Evolutionary conservation across 257 asterid species (phyloP).

Genomic region (Oldenlandia corymbosa): DNA sequence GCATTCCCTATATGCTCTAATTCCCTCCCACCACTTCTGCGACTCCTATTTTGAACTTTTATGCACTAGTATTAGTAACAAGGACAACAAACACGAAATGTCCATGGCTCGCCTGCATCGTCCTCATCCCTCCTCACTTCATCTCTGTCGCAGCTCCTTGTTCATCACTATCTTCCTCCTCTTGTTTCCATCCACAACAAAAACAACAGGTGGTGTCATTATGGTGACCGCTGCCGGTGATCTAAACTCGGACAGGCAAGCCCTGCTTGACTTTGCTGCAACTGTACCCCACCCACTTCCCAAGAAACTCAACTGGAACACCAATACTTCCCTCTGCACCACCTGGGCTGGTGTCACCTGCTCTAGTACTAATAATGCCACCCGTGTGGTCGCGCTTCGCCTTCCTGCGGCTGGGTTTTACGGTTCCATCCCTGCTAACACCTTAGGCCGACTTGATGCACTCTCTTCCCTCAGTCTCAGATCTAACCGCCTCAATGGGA

Average conservation of each 20-base stretch:
- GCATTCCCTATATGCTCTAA: no score
- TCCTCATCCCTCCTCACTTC: not conserved
- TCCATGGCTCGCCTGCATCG: not conserved
- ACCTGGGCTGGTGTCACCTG: constrained; percentile 68
- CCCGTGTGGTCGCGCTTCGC: constrained; percentile 52
- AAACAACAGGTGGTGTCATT: no score
- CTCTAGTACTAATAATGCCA: constrained; percentile 25
- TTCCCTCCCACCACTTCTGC: no score
- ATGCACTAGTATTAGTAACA: no score
- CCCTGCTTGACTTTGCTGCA: constrained; percentile 61
- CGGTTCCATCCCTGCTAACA: constrained; percentile 65
- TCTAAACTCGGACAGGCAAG: constrained; percentile 56
- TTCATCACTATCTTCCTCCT: constrained; percentile 5
- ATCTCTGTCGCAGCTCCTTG: constrained; percentile 16
- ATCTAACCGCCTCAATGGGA: constrained; percentile 46
- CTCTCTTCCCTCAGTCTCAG: constrained; percentile 65
- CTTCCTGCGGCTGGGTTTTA: constrained; percentile 59
- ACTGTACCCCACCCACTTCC: constrained; percentile 54
- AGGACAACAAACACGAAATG: no score
- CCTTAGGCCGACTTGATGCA: constrained; percentile 54
- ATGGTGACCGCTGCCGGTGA: constrained; percentile 24
- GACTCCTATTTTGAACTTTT: no score
- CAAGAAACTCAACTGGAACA: constrained; percentile 49
- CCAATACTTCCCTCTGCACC: constrained; percentile 41
- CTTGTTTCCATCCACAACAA: constrained; percentile 3